Evolutionary conservation across 2,329 filamentous ascomycete species (phyloP), one percentile per base, ranked within the genome.

Genomic region (Penicillium digitatum): DNA sequence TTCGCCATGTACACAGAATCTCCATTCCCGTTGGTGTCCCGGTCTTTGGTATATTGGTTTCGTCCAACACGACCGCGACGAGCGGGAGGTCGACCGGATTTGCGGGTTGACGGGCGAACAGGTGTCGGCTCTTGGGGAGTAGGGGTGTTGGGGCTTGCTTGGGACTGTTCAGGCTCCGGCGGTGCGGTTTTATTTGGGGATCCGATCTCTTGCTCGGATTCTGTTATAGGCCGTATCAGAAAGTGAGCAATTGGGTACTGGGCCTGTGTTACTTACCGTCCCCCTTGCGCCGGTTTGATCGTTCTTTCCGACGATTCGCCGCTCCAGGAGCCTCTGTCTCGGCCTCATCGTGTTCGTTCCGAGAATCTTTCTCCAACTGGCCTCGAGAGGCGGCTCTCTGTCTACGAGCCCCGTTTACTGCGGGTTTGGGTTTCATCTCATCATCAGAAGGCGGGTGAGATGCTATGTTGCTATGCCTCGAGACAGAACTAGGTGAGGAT

Each of bases 1-100:
- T 72, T 73, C 34, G 64, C 70, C 57, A 62, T 61, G 52, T 65
- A 62, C 22, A 60, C 62, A 12, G 50, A 64, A 34, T 74, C 70
- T 34, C 80, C 76, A 54, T 81, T 77, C 69, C 80, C 73, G 69
- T 82, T 76, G 61, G 82, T 76, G 69, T 90, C 87, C 43, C 86
- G 82, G 60, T 92, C 87, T 67, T 87, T 88, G 0, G 88, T 92
- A 66, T 93, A 92, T 71, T 94, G 90, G 61, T 93, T 94, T 59
- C 88, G 86, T 18, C 88, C 87, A 55, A 83, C 69, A 55, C 86
- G 85, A 24, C 72, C 85, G 63, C 85, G 84, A 58, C 87, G 86
- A 66, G 87, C 85, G 62, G 85, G 80, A 63, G 84, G 81, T 66
- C 85, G 79, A 54, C 82, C 68, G 67, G 81, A 79, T 74, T 87